Evolutionary conservation across 768 basidiomycete species (phyloP), one percentile per base, ranked within the genome.

Genomic region (Panaeolus cyanescens): DNA sequence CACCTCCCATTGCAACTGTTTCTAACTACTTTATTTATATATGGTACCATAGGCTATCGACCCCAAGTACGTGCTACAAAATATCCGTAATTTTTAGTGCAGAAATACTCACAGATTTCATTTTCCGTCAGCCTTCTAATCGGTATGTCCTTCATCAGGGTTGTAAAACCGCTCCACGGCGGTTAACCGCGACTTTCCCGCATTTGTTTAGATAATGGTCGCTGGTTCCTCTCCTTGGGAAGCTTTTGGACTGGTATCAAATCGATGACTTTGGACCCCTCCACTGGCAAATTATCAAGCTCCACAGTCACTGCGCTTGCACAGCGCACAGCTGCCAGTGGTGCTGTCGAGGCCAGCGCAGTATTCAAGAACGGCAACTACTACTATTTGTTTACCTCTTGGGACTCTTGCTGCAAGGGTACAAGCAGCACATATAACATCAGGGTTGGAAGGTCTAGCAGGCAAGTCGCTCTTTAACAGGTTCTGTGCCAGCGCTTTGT

Each of bases 201-300:
- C 19, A 15, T 32, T 30, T 31, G 13, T 5, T 15, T 25, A 58
- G 81, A 79, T 57, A 74, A 72, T 33, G 72, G 77, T 61, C 76
- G 73, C 55, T 84, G 82, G 84, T 76, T 72, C 55, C 75, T 86
- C 12, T 78, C 80, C 17, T 71, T 85, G 5, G 85, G 85, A 20
- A 83, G 81, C 60, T 85, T 79, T 73, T 85, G 84, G 84, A 80
- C 76, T 6, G 84, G 84, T 9, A 85, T 85, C 65, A 82, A 84
- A 62, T 66, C 75, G 58, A 67, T 74, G 62, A 78, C 74, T 3
- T 62, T 84, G 13, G 66, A 70, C 57, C 69, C 79, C 15, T 78
- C 78, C 22, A 81, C 78, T 3, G 81, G 82, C 32, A 78, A 80
- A 61, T 74, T 73, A 15, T 62, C 75, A 22, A 77, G 73, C 69